phyloP scores from a whole-genome alignment of 1,284 basidiomycete genomes.

The Cryptococcus sp. region DNA sequence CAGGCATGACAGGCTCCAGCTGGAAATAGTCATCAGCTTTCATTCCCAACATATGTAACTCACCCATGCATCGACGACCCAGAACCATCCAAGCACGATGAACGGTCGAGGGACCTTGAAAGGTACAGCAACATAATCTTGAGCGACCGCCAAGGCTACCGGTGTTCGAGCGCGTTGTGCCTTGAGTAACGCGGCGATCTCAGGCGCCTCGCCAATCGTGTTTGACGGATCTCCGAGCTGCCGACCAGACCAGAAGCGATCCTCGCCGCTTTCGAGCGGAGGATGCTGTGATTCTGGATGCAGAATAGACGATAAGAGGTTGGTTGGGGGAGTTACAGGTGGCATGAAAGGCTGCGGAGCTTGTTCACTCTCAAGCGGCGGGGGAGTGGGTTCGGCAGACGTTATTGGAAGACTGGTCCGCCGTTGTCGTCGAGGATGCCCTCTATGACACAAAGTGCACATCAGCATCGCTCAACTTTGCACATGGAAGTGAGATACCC shows the following conservation, averaged over 20 bases:
- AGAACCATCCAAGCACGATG: conserved; percentile 51
- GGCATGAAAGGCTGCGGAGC: conserved; percentile 3
- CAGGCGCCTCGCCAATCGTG: conserved; percentile 17
- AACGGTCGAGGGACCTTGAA: conserved; percentile 42
- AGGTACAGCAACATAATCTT: conserved; percentile 40
- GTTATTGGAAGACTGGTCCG: background rate
- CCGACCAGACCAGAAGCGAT: conserved; percentile 3
- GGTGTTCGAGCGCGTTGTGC: conserved; percentile 44
- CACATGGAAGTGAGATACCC: conserved; percentile 15
- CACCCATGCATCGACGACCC: conserved; percentile 50
- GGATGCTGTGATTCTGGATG: background rate
- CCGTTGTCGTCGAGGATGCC: conserved; percentile 14
- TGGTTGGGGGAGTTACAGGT: conserved; percentile 10
- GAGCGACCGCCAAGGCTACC: conserved; percentile 38
- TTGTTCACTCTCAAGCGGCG: background rate
- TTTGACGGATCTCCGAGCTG: background rate
- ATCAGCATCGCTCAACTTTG: too few species aligned
- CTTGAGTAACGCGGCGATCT: conserved; percentile 40
- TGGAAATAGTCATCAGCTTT: conserved; percentile 12
- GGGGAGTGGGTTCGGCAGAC: background rate
- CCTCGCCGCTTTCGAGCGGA: background rate
- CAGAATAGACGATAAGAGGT: conserved; percentile 11
- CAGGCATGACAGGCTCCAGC: conserved; percentile 39
- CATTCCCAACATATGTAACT: conserved; percentile 1
- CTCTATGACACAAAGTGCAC: conserved; percentile 6